A percentile compares a stretch with the other conserved stretches of the same genome.
phyloP scores from a whole-genome alignment of 1,284 basidiomycete species.

The Ganoderma sinense region DNA sequence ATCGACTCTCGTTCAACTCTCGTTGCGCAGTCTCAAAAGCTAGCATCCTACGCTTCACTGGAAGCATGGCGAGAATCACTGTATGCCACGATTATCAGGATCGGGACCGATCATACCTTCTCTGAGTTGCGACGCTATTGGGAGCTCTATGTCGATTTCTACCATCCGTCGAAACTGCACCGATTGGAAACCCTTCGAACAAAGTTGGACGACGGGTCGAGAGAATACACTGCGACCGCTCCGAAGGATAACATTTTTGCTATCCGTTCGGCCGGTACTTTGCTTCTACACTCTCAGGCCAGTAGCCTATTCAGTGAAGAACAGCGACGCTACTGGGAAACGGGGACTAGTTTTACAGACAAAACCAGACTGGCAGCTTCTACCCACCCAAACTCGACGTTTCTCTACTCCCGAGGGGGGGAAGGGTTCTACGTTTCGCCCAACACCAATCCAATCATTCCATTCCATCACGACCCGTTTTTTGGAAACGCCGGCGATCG shows the following conservation, averaged over 20 bases:
- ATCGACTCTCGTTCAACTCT: conserved; percentile 46
- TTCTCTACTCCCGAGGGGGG: conserved; percentile 51
- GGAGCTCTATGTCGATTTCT: conserved; percentile 34
- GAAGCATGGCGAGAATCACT: conserved; percentile 51
- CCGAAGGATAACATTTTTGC: not conserved
- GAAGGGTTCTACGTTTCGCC: conserved; percentile 55
- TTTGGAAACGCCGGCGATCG: conserved; percentile 37
- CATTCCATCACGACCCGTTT: conserved; percentile 55
- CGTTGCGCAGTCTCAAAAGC: conserved; percentile 51
- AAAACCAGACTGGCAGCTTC: conserved; percentile 36
- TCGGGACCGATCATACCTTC: conserved; percentile 51
- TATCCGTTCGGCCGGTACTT: not conserved
- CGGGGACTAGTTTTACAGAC: conserved; percentile 48
- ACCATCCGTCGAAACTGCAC: conserved; percentile 20
- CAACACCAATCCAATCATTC: conserved; percentile 50
- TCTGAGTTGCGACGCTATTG: conserved; percentile 52
- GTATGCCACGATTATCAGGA: conserved; percentile 48
- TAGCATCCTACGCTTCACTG: conserved; percentile 46
- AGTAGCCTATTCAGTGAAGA: not conserved
- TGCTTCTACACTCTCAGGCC: not conserved
- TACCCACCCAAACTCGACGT: conserved; percentile 54
- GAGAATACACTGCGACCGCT: not conserved
- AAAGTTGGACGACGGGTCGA: conserved; percentile 15
- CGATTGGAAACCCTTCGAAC: conserved; percentile 27
- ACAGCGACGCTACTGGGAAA: conserved; percentile 47